Conservation (phyloP, 768 basidiomycete genomes). For the Termitomyces sp. region DNA sequence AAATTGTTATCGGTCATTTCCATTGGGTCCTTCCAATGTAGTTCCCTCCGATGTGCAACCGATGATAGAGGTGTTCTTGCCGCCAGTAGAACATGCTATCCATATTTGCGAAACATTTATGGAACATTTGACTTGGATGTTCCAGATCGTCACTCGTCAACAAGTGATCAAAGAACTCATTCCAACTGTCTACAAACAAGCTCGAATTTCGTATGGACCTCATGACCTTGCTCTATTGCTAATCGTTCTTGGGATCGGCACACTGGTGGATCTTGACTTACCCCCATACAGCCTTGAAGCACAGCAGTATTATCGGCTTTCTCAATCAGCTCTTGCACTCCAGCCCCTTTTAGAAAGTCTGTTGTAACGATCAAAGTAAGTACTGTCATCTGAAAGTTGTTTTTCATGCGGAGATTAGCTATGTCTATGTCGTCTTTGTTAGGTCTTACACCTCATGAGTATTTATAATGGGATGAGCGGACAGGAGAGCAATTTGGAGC, state of each 20-base stretch:
- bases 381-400: slow-evolving; percentile 1
- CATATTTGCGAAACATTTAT: slow-evolving; percentile 43
- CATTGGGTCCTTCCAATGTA: slow-evolving; percentile 38
- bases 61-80: slow-evolving; percentile 44
- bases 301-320: slow-evolving; percentile 47
- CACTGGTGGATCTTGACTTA: slow-evolving; percentile 42
- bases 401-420: background rate
- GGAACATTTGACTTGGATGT: slow-evolving; percentile 49
- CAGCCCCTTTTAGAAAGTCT: slow-evolving; percentile 42
- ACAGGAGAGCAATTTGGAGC: slow-evolving; percentile 45
- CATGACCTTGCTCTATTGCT: slow-evolving; percentile 49
- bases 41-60: slow-evolving; percentile 28
- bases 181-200: slow-evolving; percentile 40
- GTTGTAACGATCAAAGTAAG: slow-evolving; percentile 47
- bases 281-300: slow-evolving; percentile 48
- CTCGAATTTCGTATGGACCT: slow-evolving; percentile 35
- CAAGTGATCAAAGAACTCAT: slow-evolving; percentile 43
- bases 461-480: slow-evolving; percentile 53
- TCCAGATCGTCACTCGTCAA: slow-evolving; percentile 43
- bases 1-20: slow-evolving; percentile 40
- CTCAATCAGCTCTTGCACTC: slow-evolving; percentile 42
- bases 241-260: slow-evolving; percentile 44
- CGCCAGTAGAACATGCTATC: slow-evolving; percentile 37
- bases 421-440: background rate
- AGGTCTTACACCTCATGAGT: slow-evolving; percentile 50